These are phyloP conservation scores for Inonotus hispidus DNA, from an alignment of 1,284 basidiomycete genomes.

Conservation along the genomic window DNA sequence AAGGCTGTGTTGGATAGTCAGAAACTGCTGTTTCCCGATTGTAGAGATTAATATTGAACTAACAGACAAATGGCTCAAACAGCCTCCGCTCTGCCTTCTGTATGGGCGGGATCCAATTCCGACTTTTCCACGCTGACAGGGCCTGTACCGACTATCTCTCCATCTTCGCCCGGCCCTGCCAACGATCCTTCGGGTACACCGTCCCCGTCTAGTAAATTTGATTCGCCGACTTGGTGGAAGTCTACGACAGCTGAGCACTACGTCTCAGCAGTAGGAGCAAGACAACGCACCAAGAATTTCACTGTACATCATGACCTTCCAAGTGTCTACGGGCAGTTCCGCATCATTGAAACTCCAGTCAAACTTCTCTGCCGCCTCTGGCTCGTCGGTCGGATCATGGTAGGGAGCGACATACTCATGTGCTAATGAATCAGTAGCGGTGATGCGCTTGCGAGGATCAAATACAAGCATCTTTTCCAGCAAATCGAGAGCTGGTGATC, in stretches of 20 bases:
- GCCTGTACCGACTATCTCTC: slow-evolving; percentile 15
- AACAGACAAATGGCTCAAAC: neutral
- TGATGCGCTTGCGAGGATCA: slow-evolving; percentile 95
- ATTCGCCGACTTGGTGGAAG: slow-evolving; percentile 70
- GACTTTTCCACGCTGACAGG: neutral
- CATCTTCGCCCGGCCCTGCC: slow-evolving; percentile 49
- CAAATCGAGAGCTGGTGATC: slow-evolving; percentile 76
- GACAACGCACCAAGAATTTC: slow-evolving; percentile 81
- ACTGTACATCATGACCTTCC: slow-evolving; percentile 99
- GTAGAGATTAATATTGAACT: neutral
- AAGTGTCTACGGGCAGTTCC: slow-evolving; percentile 97
- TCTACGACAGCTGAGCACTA: slow-evolving; percentile 36
- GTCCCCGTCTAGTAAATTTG: slow-evolving; percentile 32
- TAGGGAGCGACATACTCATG: slow-evolving; percentile 98
- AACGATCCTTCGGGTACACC: slow-evolving; percentile 57
- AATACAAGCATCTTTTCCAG: slow-evolving; percentile 99
- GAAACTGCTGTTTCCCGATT: neutral
- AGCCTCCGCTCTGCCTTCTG: neutral
- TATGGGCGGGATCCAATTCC: neutral
- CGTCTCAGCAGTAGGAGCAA: neutral
- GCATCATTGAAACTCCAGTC: slow-evolving; percentile 99
- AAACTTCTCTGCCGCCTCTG: slow-evolving; percentile 90
- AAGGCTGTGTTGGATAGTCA: neutral
- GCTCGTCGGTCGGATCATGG: slow-evolving; percentile 98
- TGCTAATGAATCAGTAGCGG: slow-evolving; percentile 83